These are phyloP conservation scores for Mortierella sp. DNA, from an alignment of 371 early-diverging fungal genomes.

Conservation along the genomic window DNA sequence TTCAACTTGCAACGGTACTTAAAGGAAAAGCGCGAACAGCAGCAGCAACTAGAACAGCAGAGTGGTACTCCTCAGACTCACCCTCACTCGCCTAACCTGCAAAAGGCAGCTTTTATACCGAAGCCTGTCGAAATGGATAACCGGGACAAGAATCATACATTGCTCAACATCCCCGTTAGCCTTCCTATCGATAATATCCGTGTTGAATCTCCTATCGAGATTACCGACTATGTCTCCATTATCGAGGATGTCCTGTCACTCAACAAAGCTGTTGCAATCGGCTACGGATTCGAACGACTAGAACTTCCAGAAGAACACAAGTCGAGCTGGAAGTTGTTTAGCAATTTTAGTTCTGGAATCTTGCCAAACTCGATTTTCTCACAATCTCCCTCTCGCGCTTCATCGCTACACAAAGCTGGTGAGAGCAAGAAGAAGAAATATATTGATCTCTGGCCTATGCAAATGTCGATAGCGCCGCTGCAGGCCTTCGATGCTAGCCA, in stretches of 20 bases:
- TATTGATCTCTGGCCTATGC: slow-evolving; percentile 77
- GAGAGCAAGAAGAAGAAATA: slow-evolving; percentile 54
- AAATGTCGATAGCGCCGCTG: slow-evolving; percentile 54
- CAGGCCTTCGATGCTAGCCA: slow-evolving; percentile 21
- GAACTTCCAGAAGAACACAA: slow-evolving; percentile 50
- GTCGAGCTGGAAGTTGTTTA: slow-evolving; percentile 18
- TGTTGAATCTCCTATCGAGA: slow-evolving; percentile 63
- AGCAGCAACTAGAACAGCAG: slow-evolving; percentile 16
- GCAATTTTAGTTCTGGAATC: slow-evolving; percentile 12
- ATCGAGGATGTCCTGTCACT: slow-evolving; percentile 72
- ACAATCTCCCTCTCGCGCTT: slow-evolving; percentile 24
- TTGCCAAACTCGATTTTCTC: slow-evolving; percentile 13
- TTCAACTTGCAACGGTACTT: slow-evolving; percentile 55
- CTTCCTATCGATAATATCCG: slow-evolving; percentile 66
- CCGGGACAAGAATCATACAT: slow-evolving; percentile 18
- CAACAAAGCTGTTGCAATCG: slow-evolving; percentile 76
- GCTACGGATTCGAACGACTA: slow-evolving; percentile 64
- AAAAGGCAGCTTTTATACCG: neutral
- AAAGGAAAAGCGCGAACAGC: slow-evolving; percentile 26
- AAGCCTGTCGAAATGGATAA: neutral
- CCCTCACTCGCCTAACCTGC: neutral
- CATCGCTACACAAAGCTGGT: slow-evolving; percentile 24
- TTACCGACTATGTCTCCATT: slow-evolving; percentile 70
- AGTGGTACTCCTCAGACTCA: neutral
- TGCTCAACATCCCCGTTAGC: slow-evolving; percentile 43